Conservation (phyloP, 257 asterid genomes). For the Jaltomata sinuosa region DNA sequence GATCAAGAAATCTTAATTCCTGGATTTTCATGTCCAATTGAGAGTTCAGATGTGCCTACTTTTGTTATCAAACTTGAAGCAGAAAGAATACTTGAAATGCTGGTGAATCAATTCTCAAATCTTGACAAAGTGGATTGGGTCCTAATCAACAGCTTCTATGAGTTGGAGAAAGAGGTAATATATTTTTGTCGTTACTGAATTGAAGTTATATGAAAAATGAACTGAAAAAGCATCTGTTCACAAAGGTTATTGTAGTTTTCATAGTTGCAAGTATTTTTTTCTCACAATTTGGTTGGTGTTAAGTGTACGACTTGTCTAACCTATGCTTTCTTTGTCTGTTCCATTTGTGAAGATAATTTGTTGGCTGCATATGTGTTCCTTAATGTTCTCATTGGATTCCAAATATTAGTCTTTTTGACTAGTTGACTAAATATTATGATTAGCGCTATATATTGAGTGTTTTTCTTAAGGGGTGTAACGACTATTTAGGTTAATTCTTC, state of each 20-base stretch:
- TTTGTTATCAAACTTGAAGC: background rate
- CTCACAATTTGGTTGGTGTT: background rate
- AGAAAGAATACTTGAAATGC: background rate
- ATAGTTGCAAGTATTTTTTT: background rate
- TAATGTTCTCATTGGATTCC: background rate
- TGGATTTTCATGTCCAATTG: background rate
- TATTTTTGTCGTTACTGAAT: background rate
- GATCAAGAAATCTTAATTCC: background rate
- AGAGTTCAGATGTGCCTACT: background rate
- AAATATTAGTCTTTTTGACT: too few species aligned
- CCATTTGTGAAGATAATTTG: too few species aligned
- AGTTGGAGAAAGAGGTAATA: constrained; percentile 25
- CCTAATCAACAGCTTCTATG: constrained; percentile 23
- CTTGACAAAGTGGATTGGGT: constrained; percentile 25
- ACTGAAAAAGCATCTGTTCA: background rate
- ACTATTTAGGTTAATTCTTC: too few species aligned
- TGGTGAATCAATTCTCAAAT: constrained; percentile 13
- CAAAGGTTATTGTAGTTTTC: background rate
- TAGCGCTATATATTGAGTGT: too few species aligned
- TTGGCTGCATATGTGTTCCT: too few species aligned
- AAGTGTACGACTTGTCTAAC: background rate
- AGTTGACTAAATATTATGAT: too few species aligned
- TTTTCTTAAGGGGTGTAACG: too few species aligned
- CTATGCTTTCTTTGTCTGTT: background rate
- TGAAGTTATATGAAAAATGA: background rate